Conservation (phyloP, 352 stramenopile genomes). For the Blastocystis sp. region DNA sequence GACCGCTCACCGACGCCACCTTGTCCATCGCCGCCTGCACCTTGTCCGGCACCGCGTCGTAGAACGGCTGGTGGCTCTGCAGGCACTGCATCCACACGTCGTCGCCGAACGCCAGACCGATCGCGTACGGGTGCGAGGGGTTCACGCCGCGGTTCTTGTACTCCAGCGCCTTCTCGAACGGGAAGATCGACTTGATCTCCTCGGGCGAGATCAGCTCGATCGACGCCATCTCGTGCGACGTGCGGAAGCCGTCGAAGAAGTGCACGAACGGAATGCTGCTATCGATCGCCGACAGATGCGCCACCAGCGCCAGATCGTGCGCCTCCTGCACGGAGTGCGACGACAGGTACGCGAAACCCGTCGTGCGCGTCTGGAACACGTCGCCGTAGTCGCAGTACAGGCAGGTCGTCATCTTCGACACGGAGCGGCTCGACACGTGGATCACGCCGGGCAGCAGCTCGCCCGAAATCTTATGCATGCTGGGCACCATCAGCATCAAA, state of each 20-base stretch:
- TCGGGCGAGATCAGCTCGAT: constrained; percentile 75
- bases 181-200: constrained; percentile 74
- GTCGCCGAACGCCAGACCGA: constrained; percentile 41
- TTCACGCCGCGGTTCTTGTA: constrained; percentile 71
- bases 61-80: constrained; percentile 42
- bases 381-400: constrained; percentile 84
- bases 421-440: constrained; percentile 81
- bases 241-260: constrained; percentile 80
- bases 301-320: constrained; percentile 79
- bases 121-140: constrained; percentile 25
- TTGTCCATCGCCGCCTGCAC: constrained; percentile 79
- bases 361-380: constrained; percentile 79
- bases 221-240: constrained; percentile 76
- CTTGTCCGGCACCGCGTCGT: constrained; percentile 74
- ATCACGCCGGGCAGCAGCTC: constrained; percentile 75
- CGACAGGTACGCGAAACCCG: constrained; percentile 78
- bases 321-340: constrained; percentile 77
- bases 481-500: constrained; percentile 78
- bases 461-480: constrained; percentile 75
- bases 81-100: constrained; percentile 68
- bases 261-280: constrained; percentile 78
- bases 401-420: constrained; percentile 75
- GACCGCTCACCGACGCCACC: constrained; percentile 77
- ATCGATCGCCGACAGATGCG: constrained; percentile 76
- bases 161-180: constrained; percentile 67